Evolutionary conservation across 2,329 filamentous ascomycete species (phyloP), one percentile per base, ranked within the genome.

Genomic region (Hymenoscyphus linearis): DNA sequence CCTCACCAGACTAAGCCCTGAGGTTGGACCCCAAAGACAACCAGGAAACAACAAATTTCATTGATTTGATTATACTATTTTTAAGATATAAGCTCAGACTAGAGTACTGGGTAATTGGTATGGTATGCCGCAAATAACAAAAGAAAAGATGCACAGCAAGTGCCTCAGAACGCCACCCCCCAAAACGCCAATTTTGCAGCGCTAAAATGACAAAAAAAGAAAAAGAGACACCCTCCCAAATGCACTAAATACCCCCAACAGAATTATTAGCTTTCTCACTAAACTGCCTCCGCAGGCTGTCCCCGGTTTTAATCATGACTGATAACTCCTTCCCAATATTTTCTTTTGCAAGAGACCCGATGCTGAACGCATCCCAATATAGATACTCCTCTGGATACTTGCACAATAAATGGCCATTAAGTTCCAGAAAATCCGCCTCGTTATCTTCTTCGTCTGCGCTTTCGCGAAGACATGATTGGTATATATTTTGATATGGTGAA

Each of bases 321-420:
- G 67, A 72, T 2, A 74, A 66, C 6, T 69, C 68, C 35, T 62
- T 66, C 2, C 74, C 75, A 25, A 77, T 67, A 50, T 67, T 67
- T 13, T 66, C 59, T 3, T 78, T 75, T 16, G 74, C 77, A 25
- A 71, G 69, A 44, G 65, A 64, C 14, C 74, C 74, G 3, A 84
- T 71, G 0, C 75, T 79, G 50, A 82, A 83, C 0, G 75, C 73
- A 55, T 81, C 80, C 70, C 78, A 80, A 69, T 83, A 85, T 2
- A 85, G 72, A 62, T 82, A 79, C 13, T 78, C 73, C 14, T 78
- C 71, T 6, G 69, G 69, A 2, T 64, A 44, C 4, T 64, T 64
- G 66, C 82, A 85, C 27, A 74, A 60, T 3, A 66, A 16, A 47
- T 66, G 47, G 25, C 70, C 68, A 25, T 68, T 67, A 0, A 62